Conservation (phyloP, 78 protist genomes). For the Dictyostelium intermedium region DNA sequence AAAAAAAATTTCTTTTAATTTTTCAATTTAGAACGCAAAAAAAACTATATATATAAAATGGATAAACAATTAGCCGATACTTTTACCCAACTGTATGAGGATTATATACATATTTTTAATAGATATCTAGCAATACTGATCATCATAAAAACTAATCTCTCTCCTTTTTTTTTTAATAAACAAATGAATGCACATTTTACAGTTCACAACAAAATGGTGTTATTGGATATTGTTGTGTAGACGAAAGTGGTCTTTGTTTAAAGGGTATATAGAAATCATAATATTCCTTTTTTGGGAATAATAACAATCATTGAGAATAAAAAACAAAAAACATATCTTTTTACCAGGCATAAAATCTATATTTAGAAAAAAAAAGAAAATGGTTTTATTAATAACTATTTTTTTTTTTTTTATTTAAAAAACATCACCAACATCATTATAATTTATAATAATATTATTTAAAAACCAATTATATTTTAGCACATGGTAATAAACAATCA, state of each 20-base stretch:
- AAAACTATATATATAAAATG: conserved; percentile 16
- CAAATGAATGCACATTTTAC: background rate
- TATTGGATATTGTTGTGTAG: conserved; percentile 15
- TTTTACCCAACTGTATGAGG: conserved; percentile 26
- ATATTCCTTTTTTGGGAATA: background rate
- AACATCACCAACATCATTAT: background rate
- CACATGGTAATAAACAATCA: conserved; percentile 18
- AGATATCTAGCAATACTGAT: background rate
- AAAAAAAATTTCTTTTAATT: background rate
- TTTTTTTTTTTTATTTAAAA: too few relatives aligned
- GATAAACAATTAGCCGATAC: conserved; percentile 58
- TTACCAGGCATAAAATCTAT: background rate
- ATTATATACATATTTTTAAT: background rate
- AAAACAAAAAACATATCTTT: too few relatives aligned
- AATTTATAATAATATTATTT: background rate
- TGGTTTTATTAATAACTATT: too few relatives aligned
- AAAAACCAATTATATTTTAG: background rate
- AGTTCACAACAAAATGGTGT: conserved; percentile 48
- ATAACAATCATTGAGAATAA: too few relatives aligned
- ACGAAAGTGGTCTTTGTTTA: conserved; percentile 52
- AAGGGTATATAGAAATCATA: conserved; percentile 20
- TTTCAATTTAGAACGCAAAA: background rate
- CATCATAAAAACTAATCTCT: background rate
- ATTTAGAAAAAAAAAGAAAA: too few relatives aligned
- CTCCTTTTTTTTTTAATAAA: background rate